Conservation (phyloP, 257 asterid genomes). For the Dorcoceras hygrometricum region DNA sequence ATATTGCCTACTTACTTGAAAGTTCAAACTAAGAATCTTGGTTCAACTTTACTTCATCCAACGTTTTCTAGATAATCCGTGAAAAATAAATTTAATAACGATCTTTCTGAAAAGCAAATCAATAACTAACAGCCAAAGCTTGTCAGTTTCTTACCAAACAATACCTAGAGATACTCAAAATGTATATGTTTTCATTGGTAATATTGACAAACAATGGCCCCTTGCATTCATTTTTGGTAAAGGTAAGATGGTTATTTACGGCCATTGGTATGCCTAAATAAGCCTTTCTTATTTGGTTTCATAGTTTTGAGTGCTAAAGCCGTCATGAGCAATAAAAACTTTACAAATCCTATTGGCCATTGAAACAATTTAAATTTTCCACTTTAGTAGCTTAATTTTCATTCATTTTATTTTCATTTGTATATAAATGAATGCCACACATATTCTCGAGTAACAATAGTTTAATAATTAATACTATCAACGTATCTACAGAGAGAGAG, state of each 20-base stretch:
- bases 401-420: too few relatives aligned
- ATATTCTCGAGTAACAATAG: background rate
- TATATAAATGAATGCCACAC: background rate
- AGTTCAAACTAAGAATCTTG: too few relatives aligned
- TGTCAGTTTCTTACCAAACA: background rate
- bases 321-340: constrained; percentile 32
- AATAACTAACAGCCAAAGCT: background rate
- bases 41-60: too few relatives aligned
- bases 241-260: background rate
- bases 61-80: too few relatives aligned
- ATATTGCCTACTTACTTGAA: too few relatives aligned
- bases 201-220: background rate
- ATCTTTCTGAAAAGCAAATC: too few relatives aligned
- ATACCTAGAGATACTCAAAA: background rate
- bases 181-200: background rate
- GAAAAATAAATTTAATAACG: too few relatives aligned
- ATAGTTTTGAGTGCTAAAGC: constrained; percentile 23
- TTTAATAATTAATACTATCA: too few relatives aligned
- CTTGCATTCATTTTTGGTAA: background rate
- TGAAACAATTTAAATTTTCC: background rate
- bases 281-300: background rate
- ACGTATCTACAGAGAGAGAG: background rate
- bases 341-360: constrained; percentile 20
- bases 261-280: background rate
- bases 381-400: background rate